These are phyloP conservation scores for Persicaria tinctoria DNA, from an alignment of 148 eudicot species.

Conservation along the genomic window DNA sequence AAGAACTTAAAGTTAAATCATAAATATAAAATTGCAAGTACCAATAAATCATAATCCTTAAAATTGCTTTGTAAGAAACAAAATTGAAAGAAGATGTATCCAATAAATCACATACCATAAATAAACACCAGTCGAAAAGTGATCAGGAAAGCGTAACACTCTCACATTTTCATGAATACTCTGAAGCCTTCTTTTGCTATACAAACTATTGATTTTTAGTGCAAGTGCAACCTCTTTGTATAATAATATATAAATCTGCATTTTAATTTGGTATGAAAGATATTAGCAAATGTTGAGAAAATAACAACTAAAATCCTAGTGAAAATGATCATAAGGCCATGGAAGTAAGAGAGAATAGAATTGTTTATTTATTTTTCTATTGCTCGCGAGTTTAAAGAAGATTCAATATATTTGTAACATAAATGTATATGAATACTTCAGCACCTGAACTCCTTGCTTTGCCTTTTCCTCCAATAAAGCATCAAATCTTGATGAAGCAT, in stretches of 20 bases:
- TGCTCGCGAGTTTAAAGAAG: no score
- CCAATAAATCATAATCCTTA: conserved; percentile 8
- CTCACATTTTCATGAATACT: conserved; percentile 85
- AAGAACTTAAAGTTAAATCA: neutral
- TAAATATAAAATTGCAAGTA: conserved; percentile 14
- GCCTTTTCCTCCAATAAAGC: conserved; percentile 89
- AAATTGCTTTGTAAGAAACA: neutral
- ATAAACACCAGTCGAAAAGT: conserved; percentile 87
- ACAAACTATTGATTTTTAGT: conserved; percentile 85
- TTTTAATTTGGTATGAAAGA: neutral
- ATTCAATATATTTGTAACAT: neutral
- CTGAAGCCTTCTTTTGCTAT: conserved; percentile 86
- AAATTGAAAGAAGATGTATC: neutral
- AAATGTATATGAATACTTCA: neutral
- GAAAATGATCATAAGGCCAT: no score
- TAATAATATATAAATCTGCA: conserved; percentile 84
- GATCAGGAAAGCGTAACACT: conserved; percentile 95
- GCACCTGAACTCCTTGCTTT: conserved; percentile 95
- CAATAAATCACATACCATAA: conserved; percentile 51
- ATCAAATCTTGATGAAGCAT: conserved; percentile 78
- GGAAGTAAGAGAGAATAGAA: no score
- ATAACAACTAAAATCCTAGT: neutral
- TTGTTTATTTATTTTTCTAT: no score
- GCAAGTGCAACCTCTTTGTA: conserved; percentile 95
- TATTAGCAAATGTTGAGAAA: neutral